These are phyloP conservation scores for Pseudogymnoascus destructans DNA, from an alignment of 2,329 filamentous ascomycete species.

Conservation along the genomic window DNA sequence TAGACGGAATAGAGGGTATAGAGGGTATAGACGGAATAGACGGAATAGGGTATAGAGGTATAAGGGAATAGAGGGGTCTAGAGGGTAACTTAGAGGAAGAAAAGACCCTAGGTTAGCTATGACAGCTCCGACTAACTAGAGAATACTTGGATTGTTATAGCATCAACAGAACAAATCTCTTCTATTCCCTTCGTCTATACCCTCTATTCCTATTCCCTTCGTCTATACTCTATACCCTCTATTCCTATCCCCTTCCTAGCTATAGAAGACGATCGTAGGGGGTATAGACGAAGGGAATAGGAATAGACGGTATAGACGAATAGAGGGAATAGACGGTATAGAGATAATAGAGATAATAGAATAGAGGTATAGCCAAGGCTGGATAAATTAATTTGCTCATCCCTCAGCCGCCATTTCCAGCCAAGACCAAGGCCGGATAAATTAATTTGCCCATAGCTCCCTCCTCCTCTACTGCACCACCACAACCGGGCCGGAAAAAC, in stretches of 20 bases:
- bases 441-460: background rate
- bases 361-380: too few species aligned
- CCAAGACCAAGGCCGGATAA: background rate
- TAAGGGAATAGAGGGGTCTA: background rate
- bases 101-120: background rate
- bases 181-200: too few species aligned
- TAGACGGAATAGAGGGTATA: background rate
- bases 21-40: background rate
- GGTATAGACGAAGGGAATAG: too few species aligned
- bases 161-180: background rate
- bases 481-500: background rate
- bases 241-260: too few species aligned
- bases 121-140: background rate
- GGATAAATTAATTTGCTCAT: too few species aligned
- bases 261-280: too few species aligned
- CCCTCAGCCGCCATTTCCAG: background rate
- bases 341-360: too few species aligned
- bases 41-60: too few species aligned
- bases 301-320: too few species aligned
- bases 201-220: too few species aligned
- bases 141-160: background rate
- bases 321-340: too few species aligned
- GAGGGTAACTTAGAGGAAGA: background rate
- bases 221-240: too few species aligned
- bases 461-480: background rate